Evolutionary conservation across 2,329 filamentous ascomycete species (phyloP).

Genomic region (Dendrostoma leiphaemia): DNA sequence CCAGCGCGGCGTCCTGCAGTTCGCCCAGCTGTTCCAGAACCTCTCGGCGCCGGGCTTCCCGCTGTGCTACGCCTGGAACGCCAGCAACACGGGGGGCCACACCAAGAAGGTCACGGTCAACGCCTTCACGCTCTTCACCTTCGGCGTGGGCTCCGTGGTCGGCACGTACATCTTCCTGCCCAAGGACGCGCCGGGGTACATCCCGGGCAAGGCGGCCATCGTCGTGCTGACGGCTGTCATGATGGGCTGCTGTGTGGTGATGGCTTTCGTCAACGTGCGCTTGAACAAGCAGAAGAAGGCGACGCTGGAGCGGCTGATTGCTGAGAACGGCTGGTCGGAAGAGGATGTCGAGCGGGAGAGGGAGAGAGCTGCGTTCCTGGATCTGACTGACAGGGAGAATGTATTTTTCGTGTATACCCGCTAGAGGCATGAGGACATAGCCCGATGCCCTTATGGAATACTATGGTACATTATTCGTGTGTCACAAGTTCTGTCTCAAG

Average conservation of each 20-base stretch:
- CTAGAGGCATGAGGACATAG: too few relatives aligned
- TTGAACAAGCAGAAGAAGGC: conserved; percentile 19
- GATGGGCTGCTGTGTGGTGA: conserved; percentile 15
- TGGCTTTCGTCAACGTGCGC: conserved; percentile 22
- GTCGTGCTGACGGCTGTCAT: conserved; percentile 24
- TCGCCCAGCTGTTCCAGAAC: conserved; percentile 24
- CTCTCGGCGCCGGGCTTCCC: conserved; percentile 22
- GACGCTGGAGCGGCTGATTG: conserved; percentile 14
- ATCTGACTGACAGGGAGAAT: conserved; percentile 22
- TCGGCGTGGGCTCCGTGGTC: conserved; percentile 24
- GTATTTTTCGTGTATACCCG: background rate
- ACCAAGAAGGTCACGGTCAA: conserved; percentile 30
- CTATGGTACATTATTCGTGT: too few relatives aligned
- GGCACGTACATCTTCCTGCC: conserved; percentile 26
- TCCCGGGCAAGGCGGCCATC: conserved; percentile 25
- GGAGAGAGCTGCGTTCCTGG: conserved; percentile 26
- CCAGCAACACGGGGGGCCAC: conserved; percentile 28
- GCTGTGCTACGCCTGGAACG: conserved; percentile 26
- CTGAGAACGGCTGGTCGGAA: conserved; percentile 23
- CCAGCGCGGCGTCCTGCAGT: conserved; percentile 20
- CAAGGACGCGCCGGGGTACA: conserved; percentile 23
- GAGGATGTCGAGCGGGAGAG: conserved; percentile 20
- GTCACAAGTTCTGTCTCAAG: too few relatives aligned
- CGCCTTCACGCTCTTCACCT: conserved; percentile 22
- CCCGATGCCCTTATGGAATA: too few relatives aligned